Evolutionary conservation across 441 rosid species (phyloP).

Genomic region (Syzygium syzygioides): DNA sequence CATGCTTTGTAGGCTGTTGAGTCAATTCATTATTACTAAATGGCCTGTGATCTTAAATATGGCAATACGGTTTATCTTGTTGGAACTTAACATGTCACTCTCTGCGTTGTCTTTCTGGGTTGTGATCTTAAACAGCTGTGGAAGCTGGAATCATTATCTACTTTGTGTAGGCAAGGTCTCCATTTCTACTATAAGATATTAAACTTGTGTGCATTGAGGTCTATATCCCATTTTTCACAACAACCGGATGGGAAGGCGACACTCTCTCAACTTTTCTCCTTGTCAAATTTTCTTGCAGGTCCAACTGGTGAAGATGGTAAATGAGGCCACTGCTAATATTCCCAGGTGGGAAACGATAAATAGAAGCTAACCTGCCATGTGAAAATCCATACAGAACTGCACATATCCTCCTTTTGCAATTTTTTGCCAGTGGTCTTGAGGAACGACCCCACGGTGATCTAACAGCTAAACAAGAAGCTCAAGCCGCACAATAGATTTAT

Average conservation of each 20-base stretch:
- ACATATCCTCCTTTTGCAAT: constrained; percentile 1
- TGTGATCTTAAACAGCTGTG: not conserved
- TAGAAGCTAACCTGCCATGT: constrained; percentile 15
- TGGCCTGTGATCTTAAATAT: not conserved
- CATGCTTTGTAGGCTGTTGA: not conserved
- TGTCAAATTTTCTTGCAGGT: constrained; percentile 27
- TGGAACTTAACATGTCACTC: not conserved
- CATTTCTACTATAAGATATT: not conserved
- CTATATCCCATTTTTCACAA: not conserved
- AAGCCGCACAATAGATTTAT: not conserved
- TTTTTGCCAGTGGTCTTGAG: not conserved
- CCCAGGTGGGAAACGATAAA: constrained; percentile 42
- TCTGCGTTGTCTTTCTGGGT: not conserved
- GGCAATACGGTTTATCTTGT: not conserved
- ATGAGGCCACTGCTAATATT: constrained; percentile 69
- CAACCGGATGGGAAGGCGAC: not conserved
- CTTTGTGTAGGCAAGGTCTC: not conserved
- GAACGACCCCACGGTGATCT: not conserved
- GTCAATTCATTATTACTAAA: not conserved
- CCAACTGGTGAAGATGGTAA: constrained; percentile 57
- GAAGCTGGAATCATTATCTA: not conserved
- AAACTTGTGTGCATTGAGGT: not conserved
- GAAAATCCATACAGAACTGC: not conserved
- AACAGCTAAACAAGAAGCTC: not conserved
- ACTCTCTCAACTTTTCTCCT: not conserved